Conservation (phyloP, 164 flowering plant genomes). For the Macadamia integrifolia region DNA sequence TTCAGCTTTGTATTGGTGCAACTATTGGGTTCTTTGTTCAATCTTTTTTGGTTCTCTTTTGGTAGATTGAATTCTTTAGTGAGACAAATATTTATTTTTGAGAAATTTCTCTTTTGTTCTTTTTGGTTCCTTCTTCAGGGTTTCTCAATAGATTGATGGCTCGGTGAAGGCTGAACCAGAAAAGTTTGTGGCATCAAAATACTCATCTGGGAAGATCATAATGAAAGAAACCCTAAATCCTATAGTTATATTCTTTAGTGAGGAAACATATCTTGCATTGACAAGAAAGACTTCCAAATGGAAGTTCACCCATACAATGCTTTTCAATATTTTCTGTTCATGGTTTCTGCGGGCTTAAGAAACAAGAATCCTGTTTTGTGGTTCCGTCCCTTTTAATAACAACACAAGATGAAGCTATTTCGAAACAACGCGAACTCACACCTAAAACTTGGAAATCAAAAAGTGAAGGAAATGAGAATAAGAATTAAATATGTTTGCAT, state of each 20-base stretch:
- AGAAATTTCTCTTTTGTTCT: no score
- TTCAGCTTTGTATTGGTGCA: not conserved
- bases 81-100: no score
- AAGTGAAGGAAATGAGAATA: conserved; percentile 37
- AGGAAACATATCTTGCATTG: conserved; percentile 6
- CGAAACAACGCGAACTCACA: conserved; percentile 31
- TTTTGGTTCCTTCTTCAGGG: conserved; percentile 47
- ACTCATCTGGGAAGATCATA: conserved; percentile 82
- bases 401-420: conserved; percentile 50
- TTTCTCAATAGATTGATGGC: conserved; percentile 51
- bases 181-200: conserved; percentile 81
- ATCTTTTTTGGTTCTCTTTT: not conserved
- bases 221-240: conserved; percentile 3
- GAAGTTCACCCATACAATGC: conserved; percentile 9
- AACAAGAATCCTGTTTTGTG: conserved; percentile 42
- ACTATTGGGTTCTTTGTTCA: not conserved
- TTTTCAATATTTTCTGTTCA: conserved; percentile 27
- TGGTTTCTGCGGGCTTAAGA: conserved; percentile 80
- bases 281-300: conserved; percentile 2
- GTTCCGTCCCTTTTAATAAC: conserved; percentile 45
- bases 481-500: conserved; percentile 43
- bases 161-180: conserved; percentile 39
- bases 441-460: conserved; percentile 44
- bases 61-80: not conserved
- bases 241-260: conserved; percentile 2